phyloP scores from a whole-genome alignment of 179 eudicot genomes.

The Corrigiola litoralis region DNA sequence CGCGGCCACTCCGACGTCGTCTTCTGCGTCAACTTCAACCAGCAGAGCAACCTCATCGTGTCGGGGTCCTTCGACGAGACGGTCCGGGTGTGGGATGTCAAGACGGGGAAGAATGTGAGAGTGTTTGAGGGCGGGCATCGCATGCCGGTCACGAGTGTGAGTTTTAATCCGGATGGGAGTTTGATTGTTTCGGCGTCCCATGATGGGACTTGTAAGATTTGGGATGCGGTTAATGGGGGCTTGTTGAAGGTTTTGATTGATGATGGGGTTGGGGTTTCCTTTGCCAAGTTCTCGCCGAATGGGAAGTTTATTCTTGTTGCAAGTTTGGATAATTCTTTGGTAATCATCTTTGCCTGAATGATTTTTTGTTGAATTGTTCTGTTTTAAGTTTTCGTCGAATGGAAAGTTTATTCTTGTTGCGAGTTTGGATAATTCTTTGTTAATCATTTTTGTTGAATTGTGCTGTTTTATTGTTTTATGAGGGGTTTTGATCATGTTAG shows the following conservation, averaged over 20 bases:
- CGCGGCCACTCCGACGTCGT: constrained; percentile 66
- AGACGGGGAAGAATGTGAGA: constrained; percentile 52
- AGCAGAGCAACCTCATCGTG: constrained; percentile 55
- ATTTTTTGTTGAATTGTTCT: not conserved
- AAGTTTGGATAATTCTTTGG: constrained; percentile 69
- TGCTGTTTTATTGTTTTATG: not conserved
- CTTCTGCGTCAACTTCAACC: constrained; percentile 83
- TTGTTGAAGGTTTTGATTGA: constrained; percentile 66
- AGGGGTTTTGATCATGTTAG: not conserved
- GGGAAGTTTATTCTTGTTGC: constrained; percentile 91
- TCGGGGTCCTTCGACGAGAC: constrained; percentile 88
- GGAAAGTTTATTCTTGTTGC: constrained; percentile 91
- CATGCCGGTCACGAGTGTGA: constrained; percentile 74
- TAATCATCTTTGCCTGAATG: constrained; percentile 12
- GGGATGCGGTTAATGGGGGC: constrained; percentile 60
- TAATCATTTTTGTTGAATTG: constrained; percentile 19
- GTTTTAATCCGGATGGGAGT: constrained; percentile 72
- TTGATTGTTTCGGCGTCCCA: constrained; percentile 72
- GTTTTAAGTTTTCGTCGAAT: constrained; percentile 87
- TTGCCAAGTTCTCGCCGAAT: constrained; percentile 89
- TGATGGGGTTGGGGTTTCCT: constrained; percentile 66
- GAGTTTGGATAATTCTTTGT: constrained; percentile 68
- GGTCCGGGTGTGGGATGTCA: constrained; percentile 85
- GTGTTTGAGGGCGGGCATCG: constrained; percentile 51
- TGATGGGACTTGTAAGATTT: constrained; percentile 87